phyloP scores from a whole-genome alignment of 1,284 basidiomycete species.

The Schizophyllum commune region DNA sequence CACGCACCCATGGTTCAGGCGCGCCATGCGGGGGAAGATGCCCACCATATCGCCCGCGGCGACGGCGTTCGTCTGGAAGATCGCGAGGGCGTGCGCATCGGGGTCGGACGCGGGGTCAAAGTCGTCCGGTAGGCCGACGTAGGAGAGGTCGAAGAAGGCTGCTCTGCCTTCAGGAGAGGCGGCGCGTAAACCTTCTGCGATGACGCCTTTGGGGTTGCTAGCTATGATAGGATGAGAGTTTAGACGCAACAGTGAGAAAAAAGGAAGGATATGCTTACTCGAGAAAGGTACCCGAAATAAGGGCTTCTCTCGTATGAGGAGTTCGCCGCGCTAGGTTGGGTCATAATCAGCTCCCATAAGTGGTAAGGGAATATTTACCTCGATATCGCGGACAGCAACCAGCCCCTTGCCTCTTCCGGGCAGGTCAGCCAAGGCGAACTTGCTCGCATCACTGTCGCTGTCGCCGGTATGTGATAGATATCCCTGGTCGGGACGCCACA shows the following conservation, averaged over 20 bases:
- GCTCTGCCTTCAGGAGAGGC: conserved; percentile 25
- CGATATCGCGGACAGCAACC: conserved; percentile 12
- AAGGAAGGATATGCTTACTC: conserved; percentile 25
- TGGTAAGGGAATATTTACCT: neutral
- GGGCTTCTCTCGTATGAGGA: conserved; percentile 45
- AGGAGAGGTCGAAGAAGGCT: conserved; percentile 46
- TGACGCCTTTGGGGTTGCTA: conserved; percentile 34
- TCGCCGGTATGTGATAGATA: neutral
- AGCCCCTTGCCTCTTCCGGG: conserved; percentile 31
- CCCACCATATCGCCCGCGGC: conserved; percentile 42
- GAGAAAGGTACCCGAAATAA: conserved; percentile 42
- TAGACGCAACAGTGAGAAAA: neutral
- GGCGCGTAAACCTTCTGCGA: conserved; percentile 27
- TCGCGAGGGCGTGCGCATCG: conserved; percentile 44
- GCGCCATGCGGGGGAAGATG: conserved; percentile 53
- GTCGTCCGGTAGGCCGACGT: conserved; percentile 38
- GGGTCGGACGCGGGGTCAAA: conserved; percentile 29
- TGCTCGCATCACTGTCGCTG: neutral
- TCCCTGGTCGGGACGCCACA: neutral
- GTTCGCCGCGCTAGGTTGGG: conserved; percentile 42
- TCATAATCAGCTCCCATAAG: neutral
- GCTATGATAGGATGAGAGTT: conserved; percentile 22
- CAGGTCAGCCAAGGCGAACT: conserved; percentile 26
- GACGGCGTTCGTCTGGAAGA: conserved; percentile 60
- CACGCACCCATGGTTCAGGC: conserved; percentile 60